phyloP scores from a whole-genome alignment of 2,329 filamentous ascomycete genomes.

The Botrytis deweyae region DNA sequence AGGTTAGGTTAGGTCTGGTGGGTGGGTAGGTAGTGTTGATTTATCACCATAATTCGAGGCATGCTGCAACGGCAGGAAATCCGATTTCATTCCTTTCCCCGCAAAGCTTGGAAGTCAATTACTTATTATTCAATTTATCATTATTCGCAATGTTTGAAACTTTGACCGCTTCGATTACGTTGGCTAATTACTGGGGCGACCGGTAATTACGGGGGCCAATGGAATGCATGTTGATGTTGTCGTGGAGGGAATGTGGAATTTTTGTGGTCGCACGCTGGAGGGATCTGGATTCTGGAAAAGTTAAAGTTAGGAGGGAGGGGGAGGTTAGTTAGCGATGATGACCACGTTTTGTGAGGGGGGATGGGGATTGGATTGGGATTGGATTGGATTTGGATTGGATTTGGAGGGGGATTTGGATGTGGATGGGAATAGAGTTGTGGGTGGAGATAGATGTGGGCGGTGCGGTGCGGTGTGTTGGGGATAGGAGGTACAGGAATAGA shows the following conservation, averaged over 20 bases:
- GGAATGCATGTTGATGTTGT: background rate
- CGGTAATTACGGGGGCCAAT: background rate
- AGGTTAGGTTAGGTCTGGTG: background rate
- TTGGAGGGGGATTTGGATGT: no score
- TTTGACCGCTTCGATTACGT: background rate
- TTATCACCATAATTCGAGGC: background rate
- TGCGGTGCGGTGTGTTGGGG: no score
- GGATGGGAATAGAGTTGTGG: no score
- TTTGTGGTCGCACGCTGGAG: background rate
- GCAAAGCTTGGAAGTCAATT: background rate
- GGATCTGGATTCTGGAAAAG: no score
- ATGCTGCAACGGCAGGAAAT: background rate
- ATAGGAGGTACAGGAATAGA: no score
- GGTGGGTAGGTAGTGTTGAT: no score
- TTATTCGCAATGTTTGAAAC: background rate
- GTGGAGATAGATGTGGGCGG: background rate
- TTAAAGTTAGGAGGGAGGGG: no score
- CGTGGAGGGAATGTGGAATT: background rate
- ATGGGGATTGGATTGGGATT: background rate
- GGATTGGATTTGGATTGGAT: no score
- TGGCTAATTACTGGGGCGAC: background rate
- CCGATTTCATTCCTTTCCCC: background rate
- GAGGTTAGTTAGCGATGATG: background rate
- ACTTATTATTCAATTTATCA: no score
- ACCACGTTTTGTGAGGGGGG: background rate